These are phyloP conservation scores for Camillea tinctor DNA, from an alignment of 2,329 filamentous ascomycete species.

Conservation along the genomic window DNA sequence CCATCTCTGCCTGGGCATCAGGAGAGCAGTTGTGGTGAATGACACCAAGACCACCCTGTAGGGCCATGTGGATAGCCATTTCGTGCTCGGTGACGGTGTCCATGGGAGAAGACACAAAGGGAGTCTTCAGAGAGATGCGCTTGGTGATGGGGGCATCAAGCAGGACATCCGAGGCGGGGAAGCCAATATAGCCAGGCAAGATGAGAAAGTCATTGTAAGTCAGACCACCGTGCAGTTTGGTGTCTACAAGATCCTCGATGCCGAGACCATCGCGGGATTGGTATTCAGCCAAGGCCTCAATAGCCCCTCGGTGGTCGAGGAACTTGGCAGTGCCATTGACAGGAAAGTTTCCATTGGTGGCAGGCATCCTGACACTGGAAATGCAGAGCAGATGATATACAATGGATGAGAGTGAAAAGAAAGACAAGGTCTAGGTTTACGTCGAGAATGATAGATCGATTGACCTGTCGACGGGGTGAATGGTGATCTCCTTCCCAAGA, in stretches of 20 bases:
- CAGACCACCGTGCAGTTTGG: conserved; percentile 85
- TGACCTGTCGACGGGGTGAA: conserved; percentile 37
- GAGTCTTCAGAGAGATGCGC: conserved; percentile 92
- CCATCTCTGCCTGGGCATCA: conserved; percentile 97
- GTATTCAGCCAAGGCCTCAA: conserved; percentile 82
- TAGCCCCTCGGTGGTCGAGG: conserved; percentile 72
- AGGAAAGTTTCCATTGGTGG: conserved; percentile 62
- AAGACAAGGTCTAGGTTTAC: conserved; percentile 45
- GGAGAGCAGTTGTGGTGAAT: conserved; percentile 99
- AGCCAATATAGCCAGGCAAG: conserved; percentile 96
- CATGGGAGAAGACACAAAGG: conserved; percentile 97
- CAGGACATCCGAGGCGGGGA: conserved; percentile 82
- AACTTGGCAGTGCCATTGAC: conserved; percentile 55
- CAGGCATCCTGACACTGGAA: conserved; percentile 61
- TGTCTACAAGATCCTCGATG: conserved; percentile 83
- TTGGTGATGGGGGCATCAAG: conserved; percentile 94
- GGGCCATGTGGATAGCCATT: conserved; percentile 97
- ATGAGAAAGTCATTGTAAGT: conserved; percentile 99
- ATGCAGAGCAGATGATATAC: conserved; percentile 30
- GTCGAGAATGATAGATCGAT: conserved; percentile 32
- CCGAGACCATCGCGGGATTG: conserved; percentile 79
- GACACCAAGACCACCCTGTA: conserved; percentile 85
- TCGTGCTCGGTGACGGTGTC: conserved; percentile 99
- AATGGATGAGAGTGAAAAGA: conserved; percentile 30
- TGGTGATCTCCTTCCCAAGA: conserved; percentile 53